Evolutionary conservation across 1,139 yeast species (phyloP).

Genomic region (Suhomyces yuchorum): DNA sequence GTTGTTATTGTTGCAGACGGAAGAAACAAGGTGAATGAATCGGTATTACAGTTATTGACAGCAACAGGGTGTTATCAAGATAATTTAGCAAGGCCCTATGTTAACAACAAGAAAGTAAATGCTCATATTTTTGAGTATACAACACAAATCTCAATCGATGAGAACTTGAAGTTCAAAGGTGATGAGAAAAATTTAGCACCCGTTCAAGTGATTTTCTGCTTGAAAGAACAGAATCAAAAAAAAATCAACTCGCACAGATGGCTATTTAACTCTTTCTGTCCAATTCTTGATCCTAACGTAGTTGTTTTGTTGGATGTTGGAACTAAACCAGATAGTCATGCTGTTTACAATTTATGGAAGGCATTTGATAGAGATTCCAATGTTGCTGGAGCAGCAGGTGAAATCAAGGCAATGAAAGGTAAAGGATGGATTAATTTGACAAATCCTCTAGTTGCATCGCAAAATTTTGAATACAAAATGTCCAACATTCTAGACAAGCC

Average conservation of each 20-base stretch:
- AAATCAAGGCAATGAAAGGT: constrained; percentile 92
- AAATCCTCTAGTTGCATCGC: constrained; percentile 94
- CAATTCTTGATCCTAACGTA: constrained; percentile 85
- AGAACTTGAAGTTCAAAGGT: constrained; percentile 77
- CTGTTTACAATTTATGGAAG: constrained; percentile 92
- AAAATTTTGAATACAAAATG: constrained; percentile 94
- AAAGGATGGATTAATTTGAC: constrained; percentile 75
- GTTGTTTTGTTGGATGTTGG: constrained; percentile 88
- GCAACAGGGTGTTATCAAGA: constrained; percentile 97
- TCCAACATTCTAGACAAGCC: constrained; percentile 96
- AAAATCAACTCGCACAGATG: constrained; percentile 95
- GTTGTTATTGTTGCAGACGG: constrained; percentile 93
- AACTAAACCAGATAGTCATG: constrained; percentile 81
- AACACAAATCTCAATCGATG: constrained; percentile 83
- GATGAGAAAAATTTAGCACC: constrained; percentile 85
- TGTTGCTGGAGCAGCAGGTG: constrained; percentile 98
- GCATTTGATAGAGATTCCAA: constrained; percentile 94
- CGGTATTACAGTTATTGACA: constrained; percentile 81
- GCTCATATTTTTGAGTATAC: constrained; percentile 95
- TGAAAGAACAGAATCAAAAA: constrained; percentile 85
- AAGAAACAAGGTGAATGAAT: constrained; percentile 78
- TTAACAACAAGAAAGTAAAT: constrained; percentile 84
- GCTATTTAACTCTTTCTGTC: constrained; percentile 92
- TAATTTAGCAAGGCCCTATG: constrained; percentile 91
- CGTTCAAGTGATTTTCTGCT: constrained; percentile 86